These are phyloP conservation scores for Vachellia pachyceras DNA, from an alignment of 306 rosid species.

Conservation along the genomic window DNA sequence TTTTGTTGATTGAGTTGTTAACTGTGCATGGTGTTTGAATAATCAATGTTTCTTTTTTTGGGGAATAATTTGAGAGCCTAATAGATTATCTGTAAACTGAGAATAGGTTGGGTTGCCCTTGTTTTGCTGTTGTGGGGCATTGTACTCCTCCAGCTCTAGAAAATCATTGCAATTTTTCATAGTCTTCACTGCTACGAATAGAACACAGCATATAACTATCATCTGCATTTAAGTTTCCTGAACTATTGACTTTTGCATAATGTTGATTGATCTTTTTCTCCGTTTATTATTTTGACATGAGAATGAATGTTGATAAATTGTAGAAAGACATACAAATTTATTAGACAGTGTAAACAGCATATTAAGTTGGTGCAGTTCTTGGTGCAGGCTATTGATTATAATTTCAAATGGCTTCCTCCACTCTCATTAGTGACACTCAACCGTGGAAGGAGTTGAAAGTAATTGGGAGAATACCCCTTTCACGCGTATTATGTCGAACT, in stretches of 20 bases:
- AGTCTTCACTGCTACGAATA: not conserved
- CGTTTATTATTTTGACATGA: not conserved
- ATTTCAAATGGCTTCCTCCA: conserved; percentile 74
- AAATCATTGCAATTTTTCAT: not conserved
- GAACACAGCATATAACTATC: not conserved
- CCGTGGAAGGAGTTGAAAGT: conserved; percentile 91
- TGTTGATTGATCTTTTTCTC: conserved; percentile 22
- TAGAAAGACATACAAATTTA: conserved; percentile 10
- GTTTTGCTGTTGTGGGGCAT: conserved; percentile 1
- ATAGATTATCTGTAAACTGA: not conserved
- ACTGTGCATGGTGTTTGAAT: conserved; percentile 27
- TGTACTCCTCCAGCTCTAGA: not conserved
- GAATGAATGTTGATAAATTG: conserved; percentile 22
- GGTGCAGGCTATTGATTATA: conserved; percentile 49
- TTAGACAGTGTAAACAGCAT: conserved; percentile 20
- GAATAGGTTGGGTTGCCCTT: not conserved
- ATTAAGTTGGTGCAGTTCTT: conserved; percentile 15
- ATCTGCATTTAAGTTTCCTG: not conserved
- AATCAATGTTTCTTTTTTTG: conserved; percentile 15
- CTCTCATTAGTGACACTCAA: conserved; percentile 62
- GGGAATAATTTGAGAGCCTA: not conserved
- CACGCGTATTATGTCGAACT: conserved; percentile 12
- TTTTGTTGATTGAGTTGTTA: conserved; percentile 13
- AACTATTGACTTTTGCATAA: not conserved
- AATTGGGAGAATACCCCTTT: conserved; percentile 25